phyloP scores from a whole-genome alignment of 305 asterid genomes.

The Andrographis paniculata region DNA sequence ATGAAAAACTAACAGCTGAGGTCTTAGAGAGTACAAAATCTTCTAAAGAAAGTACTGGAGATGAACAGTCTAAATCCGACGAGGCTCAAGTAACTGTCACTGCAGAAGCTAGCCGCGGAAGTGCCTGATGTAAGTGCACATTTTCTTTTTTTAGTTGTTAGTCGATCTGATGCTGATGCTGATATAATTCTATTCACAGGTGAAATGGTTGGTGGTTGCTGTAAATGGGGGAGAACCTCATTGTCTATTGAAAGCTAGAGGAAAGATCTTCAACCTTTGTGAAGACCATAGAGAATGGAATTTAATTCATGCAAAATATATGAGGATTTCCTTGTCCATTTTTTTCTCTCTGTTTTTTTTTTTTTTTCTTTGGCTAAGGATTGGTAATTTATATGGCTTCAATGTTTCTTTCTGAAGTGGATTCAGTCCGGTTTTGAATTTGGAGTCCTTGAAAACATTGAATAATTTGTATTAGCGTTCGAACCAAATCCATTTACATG shows the following conservation, averaged over 20 bases:
- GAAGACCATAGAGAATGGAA: background rate
- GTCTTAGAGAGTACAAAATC: constrained; percentile 31
- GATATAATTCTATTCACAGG: too few relatives aligned
- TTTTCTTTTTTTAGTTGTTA: constrained; percentile 1
- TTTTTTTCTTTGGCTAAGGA: background rate
- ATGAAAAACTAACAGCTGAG: constrained; percentile 42
- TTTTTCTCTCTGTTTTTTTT: constrained; percentile 8
- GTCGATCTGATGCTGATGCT: constrained; percentile 2
- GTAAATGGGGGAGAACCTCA: too few relatives aligned
- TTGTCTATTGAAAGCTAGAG: background rate
- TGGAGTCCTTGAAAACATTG: background rate
- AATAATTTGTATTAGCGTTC: background rate
- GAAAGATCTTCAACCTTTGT: background rate
- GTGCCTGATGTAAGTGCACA: constrained; percentile 25
- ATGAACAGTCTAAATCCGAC: constrained; percentile 14
- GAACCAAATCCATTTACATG: background rate
- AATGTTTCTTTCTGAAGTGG: too few relatives aligned
- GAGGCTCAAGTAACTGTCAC: constrained; percentile 24
- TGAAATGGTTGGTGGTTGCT: too few relatives aligned
- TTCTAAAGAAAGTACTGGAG: constrained; percentile 22
- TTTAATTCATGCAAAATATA: background rate
- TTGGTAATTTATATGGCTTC: background rate
- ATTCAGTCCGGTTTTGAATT: too few relatives aligned
- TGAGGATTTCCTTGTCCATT: background rate
- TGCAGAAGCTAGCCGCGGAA: constrained; percentile 25